These are phyloP conservation scores for Yamadazyma sp. DNA, from an alignment of 805 yeast species.

Conservation along the genomic window DNA sequence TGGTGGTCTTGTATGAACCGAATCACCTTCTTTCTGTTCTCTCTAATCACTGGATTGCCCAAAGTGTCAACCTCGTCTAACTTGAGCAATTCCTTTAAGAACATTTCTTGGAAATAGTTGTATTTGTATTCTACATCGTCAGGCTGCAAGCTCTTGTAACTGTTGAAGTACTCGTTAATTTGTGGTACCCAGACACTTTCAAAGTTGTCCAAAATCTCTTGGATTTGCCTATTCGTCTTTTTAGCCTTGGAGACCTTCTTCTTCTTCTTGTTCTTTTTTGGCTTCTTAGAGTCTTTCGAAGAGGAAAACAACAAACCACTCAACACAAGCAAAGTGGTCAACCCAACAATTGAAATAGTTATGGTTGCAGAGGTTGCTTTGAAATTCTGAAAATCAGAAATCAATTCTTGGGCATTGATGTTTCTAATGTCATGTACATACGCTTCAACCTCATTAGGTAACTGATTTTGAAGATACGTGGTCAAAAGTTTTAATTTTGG, in stretches of 20 bases:
- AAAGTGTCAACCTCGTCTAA: slow-evolving; percentile 63
- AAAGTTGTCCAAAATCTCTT: slow-evolving; percentile 38
- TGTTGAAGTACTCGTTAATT: slow-evolving; percentile 33
- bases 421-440: slow-evolving; percentile 11
- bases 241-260: slow-evolving; percentile 41
- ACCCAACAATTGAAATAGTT: slow-evolving; percentile 24
- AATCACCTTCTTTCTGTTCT: slow-evolving; percentile 58
- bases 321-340: slow-evolving; percentile 27
- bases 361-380: slow-evolving; percentile 36
- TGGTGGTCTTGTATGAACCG: slow-evolving; percentile 60
- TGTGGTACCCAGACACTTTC: slow-evolving; percentile 41
- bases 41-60: slow-evolving; percentile 52
- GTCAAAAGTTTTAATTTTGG: slow-evolving; percentile 12
- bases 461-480: slow-evolving; percentile 6
- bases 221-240: slow-evolving; percentile 39
- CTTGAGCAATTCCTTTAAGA: slow-evolving; percentile 63
- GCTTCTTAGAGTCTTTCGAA: slow-evolving; percentile 8
- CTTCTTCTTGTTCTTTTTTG: slow-evolving; percentile 28
- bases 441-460: slow-evolving; percentile 10
- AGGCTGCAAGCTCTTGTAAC: slow-evolving; percentile 22
- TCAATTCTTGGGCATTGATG: slow-evolving; percentile 21
- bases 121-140: slow-evolving; percentile 48
- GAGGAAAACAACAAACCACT: slow-evolving; percentile 17
- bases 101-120: slow-evolving; percentile 63
- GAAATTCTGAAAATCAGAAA: slow-evolving; percentile 29